Evolutionary conservation across 2,329 filamentous ascomycete species (phyloP), one percentile per base, ranked within the genome.

Genomic region (Curvularia sp.): DNA sequence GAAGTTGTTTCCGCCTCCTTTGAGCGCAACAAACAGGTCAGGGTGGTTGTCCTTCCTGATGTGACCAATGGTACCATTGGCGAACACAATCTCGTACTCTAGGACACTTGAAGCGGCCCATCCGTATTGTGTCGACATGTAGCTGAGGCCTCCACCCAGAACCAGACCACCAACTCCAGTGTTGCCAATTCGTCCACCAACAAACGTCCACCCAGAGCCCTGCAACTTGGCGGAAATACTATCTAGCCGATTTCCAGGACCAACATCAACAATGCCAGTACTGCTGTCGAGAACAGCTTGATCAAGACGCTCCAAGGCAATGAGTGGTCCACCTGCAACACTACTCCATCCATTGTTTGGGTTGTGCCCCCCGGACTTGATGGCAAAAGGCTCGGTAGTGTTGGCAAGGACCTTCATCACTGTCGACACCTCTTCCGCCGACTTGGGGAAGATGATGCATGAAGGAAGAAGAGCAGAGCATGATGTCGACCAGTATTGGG

Each of bases 391-490:
- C 33, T 79, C 71, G 7, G 77, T 78, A 1, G 58, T 69, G 46
- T 67, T 67, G 22, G 61, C 57, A 12, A 88, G 77, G 30, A 83
- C 76, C 26, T 77, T 79, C 47, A 88, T 78, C n/a, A 85, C 79
- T 9, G 78, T 77, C 0, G 84, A 78, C 38, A 88, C 83, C 65
- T 88, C 83, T 15, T 80, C 72, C 0, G 80, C 76, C 33, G 78
- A 83, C 20, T 65, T 71, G 2, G 71, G 70, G 30, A 71, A 70
- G 57, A 75, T 65, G 49, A 75, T 74, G 49, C 73, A 75, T 2
- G 66, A 68, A 0, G 73, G 71, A 13, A 67, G 55, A n/a, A 74
- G 65, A 24, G 70, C 70, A 20, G 64, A 65, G 59, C 71, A 75
- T 15, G 70, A 71, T 1, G 68, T 71, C 1, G 68, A 73, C 72